These are phyloP conservation scores for Backusella tuberculispora DNA, from an alignment of 192 early-diverging fungal genomes.

Conservation along the genomic window DNA sequence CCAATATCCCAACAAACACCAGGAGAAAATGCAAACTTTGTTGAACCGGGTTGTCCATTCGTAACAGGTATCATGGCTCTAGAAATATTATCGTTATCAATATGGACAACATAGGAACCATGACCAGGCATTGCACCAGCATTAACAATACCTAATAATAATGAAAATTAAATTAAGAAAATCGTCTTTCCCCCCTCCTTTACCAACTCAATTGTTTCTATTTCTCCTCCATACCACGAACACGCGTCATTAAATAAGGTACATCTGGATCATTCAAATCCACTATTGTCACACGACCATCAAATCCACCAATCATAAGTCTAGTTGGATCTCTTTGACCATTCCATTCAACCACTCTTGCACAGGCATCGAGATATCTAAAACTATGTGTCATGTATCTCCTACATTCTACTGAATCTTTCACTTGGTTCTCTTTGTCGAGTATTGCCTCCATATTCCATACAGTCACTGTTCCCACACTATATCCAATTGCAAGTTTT, in stretches of 20 bases:
- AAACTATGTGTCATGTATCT: slow-evolving; percentile 7
- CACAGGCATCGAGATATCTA: not conserved
- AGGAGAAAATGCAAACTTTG: not conserved
- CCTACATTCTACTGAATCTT: not conserved
- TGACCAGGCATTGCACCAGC: not conserved
- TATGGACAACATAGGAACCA: not conserved
- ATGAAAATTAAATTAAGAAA: not conserved
- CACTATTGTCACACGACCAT: slow-evolving; percentile 3
- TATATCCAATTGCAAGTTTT: slow-evolving; percentile 21
- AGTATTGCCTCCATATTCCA: slow-evolving; percentile 23
- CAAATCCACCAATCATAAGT: slow-evolving; percentile 1
- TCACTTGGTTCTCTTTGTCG: not conserved
- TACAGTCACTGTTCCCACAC: slow-evolving; percentile 4
- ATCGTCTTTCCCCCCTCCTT: not conserved
- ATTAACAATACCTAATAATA: slow-evolving; percentile 5
- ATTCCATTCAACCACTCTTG: slow-evolving; percentile 8
- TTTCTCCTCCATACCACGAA: slow-evolving; percentile 8
- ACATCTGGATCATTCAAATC: slow-evolving; percentile 26
- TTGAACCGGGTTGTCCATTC: not conserved
- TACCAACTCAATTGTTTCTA: too few species aligned
- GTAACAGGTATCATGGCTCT: not conserved
- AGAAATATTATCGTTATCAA: slow-evolving; percentile 6
- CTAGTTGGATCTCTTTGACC: slow-evolving; percentile 8
- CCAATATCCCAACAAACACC: slow-evolving; percentile 18
- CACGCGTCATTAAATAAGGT: not conserved